A percentile compares a stretch with the other conserved stretches of the same genome.
Evolutionary conservation across 2,329 filamentous ascomycete species (phyloP).

Genomic region (Gnomoniopsis smithogilvyi): DNA sequence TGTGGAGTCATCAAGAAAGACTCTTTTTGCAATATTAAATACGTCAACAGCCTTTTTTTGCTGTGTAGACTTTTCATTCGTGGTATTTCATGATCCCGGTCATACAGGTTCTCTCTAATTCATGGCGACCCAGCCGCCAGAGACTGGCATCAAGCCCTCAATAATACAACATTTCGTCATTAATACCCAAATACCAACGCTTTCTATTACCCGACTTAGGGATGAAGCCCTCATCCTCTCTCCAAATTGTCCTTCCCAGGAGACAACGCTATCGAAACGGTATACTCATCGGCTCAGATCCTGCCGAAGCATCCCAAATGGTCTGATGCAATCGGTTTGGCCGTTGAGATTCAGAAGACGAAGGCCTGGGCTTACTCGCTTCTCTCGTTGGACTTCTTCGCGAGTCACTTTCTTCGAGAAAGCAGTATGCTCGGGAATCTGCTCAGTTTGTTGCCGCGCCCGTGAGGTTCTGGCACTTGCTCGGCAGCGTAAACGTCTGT

Average conservation of each 20-base stretch:
- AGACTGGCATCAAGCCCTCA: not conserved
- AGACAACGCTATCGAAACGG: too few species aligned
- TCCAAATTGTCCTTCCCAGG: too few species aligned
- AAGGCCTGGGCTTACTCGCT: too few species aligned
- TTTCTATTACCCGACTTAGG: too few species aligned
- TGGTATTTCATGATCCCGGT: not conserved
- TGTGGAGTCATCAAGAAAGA: not conserved
- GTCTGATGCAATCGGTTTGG: too few species aligned
- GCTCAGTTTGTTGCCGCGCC: not conserved
- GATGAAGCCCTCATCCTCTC: not conserved
- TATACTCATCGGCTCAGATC: too few species aligned
- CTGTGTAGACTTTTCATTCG: not conserved
- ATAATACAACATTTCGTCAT: not conserved
- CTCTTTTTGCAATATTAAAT: not conserved
- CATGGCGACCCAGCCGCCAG: not conserved
- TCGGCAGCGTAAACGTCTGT: conserved; percentile 9
- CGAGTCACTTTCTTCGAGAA: too few species aligned
- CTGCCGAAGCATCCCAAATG: too few species aligned
- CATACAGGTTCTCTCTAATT: not conserved
- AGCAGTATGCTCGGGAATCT: too few species aligned
- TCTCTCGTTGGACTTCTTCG: too few species aligned
- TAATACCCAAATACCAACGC: not conserved
- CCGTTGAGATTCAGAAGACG: too few species aligned
- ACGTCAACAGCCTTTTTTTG: too few species aligned
- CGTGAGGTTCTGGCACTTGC: conserved; percentile 9